Percentiles rank a stretch among this genome's conserved stretches.
phyloP scores from a whole-genome alignment of 352 stramenopile genomes.

The Blastocystis sp. region DNA sequence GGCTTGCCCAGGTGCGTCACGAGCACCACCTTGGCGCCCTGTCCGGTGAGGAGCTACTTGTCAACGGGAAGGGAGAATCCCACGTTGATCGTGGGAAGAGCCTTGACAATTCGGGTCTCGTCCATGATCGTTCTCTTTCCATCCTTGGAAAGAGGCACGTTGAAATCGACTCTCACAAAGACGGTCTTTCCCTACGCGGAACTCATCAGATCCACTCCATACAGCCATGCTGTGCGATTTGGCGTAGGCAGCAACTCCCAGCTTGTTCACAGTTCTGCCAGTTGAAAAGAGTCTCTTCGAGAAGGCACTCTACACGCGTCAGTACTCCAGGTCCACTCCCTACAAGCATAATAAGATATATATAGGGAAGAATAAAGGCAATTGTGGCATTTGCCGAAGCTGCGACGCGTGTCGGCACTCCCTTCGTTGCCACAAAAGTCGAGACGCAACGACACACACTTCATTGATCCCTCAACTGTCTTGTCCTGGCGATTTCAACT shows the following conservation, averaged over 20 bases:
- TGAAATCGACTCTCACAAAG: conserved; percentile 98
- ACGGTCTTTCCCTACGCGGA: conserved; percentile 87
- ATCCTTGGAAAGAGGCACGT: conserved; percentile 92
- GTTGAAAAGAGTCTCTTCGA: conserved; percentile 69
- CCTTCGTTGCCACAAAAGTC: no score
- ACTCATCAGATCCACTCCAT: neutral
- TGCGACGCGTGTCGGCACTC: neutral
- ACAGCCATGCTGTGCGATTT: conserved; percentile 66
- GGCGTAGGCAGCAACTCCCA: conserved; percentile 59
- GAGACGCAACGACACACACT: conserved; percentile 3
- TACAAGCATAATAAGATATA: conserved; percentile 56
- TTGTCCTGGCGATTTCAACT: neutral
- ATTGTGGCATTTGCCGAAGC: neutral
- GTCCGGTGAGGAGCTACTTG: conserved; percentile 89
- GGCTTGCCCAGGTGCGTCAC: conserved; percentile 96
- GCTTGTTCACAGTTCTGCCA: conserved; percentile 60
- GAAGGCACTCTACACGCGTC: conserved; percentile 36
- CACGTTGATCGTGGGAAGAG: conserved; percentile 85
- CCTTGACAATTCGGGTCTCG: conserved; percentile 90
- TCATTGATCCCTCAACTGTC: neutral
- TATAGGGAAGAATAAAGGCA: conserved; percentile 15
- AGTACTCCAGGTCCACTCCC: neutral
- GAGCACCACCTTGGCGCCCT: conserved; percentile 94
- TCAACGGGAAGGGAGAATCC: conserved; percentile 28
- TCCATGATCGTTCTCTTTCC: conserved; percentile 96